phyloP scores from a whole-genome alignment of 768 basidiomycete species.

The Saitozyma sp. region DNA sequence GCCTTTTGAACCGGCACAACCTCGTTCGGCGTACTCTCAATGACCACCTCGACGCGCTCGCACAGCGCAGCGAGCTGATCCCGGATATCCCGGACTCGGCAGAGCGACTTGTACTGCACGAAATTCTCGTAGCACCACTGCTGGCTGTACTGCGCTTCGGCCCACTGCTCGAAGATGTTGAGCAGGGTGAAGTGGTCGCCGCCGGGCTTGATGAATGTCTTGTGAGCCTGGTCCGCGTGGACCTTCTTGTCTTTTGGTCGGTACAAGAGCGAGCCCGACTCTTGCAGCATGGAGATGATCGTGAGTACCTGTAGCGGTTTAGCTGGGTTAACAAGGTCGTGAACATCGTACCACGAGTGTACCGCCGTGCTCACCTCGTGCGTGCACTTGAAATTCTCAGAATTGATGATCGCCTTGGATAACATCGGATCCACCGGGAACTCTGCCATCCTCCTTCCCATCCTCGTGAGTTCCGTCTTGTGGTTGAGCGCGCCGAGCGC shows the following conservation, averaged over 20 bases:
- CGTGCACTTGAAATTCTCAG: constrained; percentile 89
- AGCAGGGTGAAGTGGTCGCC: constrained; percentile 97
- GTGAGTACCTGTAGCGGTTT: constrained; percentile 70
- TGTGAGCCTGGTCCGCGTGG: constrained; percentile 94
- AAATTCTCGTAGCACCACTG: constrained; percentile 63
- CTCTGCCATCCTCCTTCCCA: constrained; percentile 96
- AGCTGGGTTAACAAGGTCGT: neutral
- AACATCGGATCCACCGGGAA: constrained; percentile 99
- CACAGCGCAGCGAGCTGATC: constrained; percentile 88
- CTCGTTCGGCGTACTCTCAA: constrained; percentile 86
- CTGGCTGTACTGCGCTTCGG: constrained; percentile 93
- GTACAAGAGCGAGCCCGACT: constrained; percentile 91
- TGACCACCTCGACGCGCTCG: constrained; percentile 92
- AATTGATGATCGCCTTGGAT: constrained; percentile 92
- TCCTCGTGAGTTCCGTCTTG: constrained; percentile 92
- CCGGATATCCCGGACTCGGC: constrained; percentile 91
- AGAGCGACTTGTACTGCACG: constrained; percentile 89
- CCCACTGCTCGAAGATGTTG: constrained; percentile 99
- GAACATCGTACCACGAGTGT: neutral
- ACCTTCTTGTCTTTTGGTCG: constrained; percentile 97
- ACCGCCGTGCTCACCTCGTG: constrained; percentile 70
- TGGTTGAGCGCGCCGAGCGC: constrained; percentile 96
- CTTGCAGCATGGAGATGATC: constrained; percentile 95
- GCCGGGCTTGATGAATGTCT: constrained; percentile 92
- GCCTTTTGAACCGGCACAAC: constrained; percentile 93